Evolutionary conservation across 345 rosid species (phyloP).

Genomic region (Eucalyptus polybractea): DNA sequence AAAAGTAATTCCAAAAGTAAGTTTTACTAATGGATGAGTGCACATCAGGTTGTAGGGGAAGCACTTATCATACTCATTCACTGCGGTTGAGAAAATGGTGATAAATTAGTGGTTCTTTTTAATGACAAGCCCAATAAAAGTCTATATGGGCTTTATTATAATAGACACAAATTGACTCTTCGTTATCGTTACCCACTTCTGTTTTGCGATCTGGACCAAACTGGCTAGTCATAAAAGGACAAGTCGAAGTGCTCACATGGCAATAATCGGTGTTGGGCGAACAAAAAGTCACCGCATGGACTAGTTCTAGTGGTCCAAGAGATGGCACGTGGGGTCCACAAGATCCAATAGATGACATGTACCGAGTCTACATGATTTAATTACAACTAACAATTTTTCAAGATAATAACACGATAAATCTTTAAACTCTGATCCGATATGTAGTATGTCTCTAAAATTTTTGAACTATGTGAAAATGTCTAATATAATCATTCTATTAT

Average conservation of each 20-base stretch:
- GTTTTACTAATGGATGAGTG: not conserved
- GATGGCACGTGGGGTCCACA: not conserved
- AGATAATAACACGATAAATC: not conserved
- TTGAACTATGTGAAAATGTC: not conserved
- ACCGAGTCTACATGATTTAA: not conserved
- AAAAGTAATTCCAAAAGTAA: not conserved
- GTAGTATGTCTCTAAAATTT: accelerated
- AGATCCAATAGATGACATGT: not conserved
- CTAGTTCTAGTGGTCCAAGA: not conserved
- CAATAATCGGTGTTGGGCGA: not conserved
- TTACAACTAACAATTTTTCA: not conserved
- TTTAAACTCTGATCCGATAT: accelerated
- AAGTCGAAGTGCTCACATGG: not conserved
- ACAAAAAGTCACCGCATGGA: not conserved
- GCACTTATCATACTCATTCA: not conserved
- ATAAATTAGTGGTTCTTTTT: not conserved
- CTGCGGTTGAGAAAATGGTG: not conserved
- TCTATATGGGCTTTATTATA: not conserved
- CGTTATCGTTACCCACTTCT: not conserved
- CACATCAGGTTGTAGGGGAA: not conserved
- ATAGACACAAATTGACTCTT: not conserved
- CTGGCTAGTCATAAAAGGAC: not conserved
- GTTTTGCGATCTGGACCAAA: not conserved
- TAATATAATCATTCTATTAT: accelerated
- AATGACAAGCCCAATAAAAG: not conserved